Conservation (phyloP, 2,329 filamentous ascomycete species). For the Alternaria arbusti region DNA sequence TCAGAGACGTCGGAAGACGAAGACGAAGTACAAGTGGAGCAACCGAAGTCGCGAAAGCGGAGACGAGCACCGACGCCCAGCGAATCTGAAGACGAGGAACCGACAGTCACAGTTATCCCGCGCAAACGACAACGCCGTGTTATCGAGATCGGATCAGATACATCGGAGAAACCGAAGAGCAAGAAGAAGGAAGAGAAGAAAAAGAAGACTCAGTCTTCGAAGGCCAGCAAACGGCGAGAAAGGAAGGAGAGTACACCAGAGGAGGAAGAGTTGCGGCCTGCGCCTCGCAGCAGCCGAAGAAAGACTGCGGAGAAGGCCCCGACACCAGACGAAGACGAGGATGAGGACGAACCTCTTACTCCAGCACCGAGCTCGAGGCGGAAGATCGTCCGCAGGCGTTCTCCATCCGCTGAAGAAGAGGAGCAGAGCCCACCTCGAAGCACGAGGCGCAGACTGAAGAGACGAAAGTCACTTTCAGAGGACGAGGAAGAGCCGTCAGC, state of each 20-base stretch:
- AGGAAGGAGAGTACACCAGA: not conserved
- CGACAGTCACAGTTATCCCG: conserved; percentile 20
- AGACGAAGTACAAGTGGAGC: not conserved
- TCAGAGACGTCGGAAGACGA: conserved; percentile 15
- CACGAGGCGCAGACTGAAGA: conserved; percentile 6
- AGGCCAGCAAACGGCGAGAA: not conserved
- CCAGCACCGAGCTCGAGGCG: not conserved
- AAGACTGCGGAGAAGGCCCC: conserved; percentile 2
- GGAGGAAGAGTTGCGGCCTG: not conserved
- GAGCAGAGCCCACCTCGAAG: conserved; percentile 9
- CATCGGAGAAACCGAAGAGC: conserved; percentile 2
- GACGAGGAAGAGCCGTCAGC: conserved; percentile 8
- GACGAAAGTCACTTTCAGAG: conserved; percentile 6
- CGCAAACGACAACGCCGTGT: conserved; percentile 14
- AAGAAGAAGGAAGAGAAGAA: conserved; percentile 4
- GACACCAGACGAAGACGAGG: conserved; percentile 4
- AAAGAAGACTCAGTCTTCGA: not conserved
- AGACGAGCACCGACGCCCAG: conserved; percentile 11
- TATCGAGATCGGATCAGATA: not conserved
- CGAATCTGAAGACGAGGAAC: conserved; percentile 7
- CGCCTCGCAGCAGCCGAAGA: conserved; percentile 12
- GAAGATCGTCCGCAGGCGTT: not conserved
- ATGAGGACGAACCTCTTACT: conserved; percentile 2
- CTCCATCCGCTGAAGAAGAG: conserved; percentile 6
- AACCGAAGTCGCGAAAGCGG: conserved; percentile 22